These are phyloP conservation scores for Volvariella volvacea DNA, from an alignment of 1,284 basidiomycete genomes.

Conservation along the genomic window DNA sequence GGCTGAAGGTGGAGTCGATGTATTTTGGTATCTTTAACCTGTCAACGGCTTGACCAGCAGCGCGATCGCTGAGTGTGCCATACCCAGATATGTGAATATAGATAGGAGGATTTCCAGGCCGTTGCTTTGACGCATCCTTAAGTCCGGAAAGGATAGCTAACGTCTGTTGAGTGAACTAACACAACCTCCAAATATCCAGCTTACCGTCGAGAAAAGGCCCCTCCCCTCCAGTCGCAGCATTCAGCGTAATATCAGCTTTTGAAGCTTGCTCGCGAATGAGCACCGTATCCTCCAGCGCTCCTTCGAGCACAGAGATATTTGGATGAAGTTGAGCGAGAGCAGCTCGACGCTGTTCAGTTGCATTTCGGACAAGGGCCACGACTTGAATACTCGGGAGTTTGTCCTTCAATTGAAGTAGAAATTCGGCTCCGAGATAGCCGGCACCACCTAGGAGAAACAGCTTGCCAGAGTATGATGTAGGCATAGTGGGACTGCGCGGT, in stretches of 20 bases:
- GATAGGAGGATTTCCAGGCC: slow-evolving; percentile 28
- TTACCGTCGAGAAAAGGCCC: too few species aligned
- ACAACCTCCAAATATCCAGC: slow-evolving; percentile 9
- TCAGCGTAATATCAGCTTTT: slow-evolving; percentile 26
- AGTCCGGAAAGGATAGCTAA: slow-evolving; percentile 32
- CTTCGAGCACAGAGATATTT: slow-evolving; percentile 28
- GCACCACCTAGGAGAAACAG: slow-evolving; percentile 37
- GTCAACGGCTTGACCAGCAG: slow-evolving; percentile 17
- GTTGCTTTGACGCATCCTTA: slow-evolving; percentile 19
- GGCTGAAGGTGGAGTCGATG: neutral
- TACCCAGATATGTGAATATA: slow-evolving; percentile 36
- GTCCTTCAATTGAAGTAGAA: slow-evolving; percentile 25
- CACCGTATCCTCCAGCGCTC: slow-evolving; percentile 26
- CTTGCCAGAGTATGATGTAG: too few species aligned
- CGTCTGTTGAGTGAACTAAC: too few species aligned
- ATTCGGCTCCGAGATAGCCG: slow-evolving; percentile 34
- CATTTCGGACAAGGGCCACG: slow-evolving; percentile 26
- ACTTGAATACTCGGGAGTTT: slow-evolving; percentile 21
- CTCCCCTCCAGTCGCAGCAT: slow-evolving; percentile 20
- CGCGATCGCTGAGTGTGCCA: slow-evolving; percentile 31
- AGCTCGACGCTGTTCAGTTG: slow-evolving; percentile 21
- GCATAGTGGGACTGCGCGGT: too few species aligned
- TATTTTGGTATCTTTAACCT: neutral
- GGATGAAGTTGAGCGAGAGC: slow-evolving; percentile 22
- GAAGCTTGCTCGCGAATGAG: slow-evolving; percentile 26